Conservation (phyloP, 192 early-diverging fungal species). For the Rhizophagus prolifer region DNA sequence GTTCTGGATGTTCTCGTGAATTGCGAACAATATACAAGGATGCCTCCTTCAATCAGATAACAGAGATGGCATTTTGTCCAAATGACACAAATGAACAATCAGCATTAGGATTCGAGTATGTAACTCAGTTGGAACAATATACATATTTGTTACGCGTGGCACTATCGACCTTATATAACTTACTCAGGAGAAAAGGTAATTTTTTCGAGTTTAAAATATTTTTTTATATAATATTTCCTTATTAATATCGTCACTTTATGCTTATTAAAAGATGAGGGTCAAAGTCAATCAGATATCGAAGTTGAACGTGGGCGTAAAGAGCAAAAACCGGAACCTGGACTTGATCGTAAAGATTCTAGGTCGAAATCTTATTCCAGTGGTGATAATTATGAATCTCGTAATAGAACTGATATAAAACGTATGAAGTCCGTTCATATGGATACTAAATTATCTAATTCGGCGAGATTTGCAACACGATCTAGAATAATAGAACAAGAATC, state of each 20-base stretch:
- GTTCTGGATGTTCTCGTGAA: constrained; percentile 60
- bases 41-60: constrained; percentile 49
- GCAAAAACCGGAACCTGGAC: constrained; percentile 23
- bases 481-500: constrained; percentile 52
- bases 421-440: constrained; percentile 59
- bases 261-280: background rate
- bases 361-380: constrained; percentile 51
- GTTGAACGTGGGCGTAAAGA: constrained; percentile 6
- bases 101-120: constrained; percentile 58
- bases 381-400: constrained; percentile 47
- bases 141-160: constrained; percentile 83
- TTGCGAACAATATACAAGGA: constrained; percentile 47
- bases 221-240: background rate
- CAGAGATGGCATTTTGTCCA: constrained; percentile 50
- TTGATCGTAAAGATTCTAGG: constrained; percentile 42
- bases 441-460: constrained; percentile 50
- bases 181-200: constrained; percentile 61
- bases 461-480: constrained; percentile 49
- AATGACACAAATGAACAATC: constrained; percentile 49
- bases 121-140: constrained; percentile 91
- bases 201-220: background rate
- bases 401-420: constrained; percentile 56
- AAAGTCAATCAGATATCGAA: constrained; percentile 15
- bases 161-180: constrained; percentile 74
- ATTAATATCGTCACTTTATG: background rate